Conservation (phyloP, 805 yeast species). For the Monosporozyma yasuniensis region DNA sequence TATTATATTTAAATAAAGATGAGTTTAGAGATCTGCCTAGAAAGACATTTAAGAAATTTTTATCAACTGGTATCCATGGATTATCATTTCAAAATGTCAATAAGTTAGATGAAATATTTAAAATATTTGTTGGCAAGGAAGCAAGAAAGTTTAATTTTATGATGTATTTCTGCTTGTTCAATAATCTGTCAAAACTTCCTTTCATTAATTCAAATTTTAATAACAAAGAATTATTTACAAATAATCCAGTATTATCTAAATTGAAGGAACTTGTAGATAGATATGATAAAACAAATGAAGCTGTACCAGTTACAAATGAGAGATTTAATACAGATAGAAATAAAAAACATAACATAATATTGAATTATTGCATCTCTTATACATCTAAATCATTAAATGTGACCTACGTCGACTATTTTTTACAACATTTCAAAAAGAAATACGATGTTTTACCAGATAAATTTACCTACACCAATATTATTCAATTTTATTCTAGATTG, state of each 20-base stretch:
- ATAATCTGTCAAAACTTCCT: conserved; percentile 12
- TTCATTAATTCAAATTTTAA: conserved; percentile 1
- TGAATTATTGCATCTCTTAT: conserved; percentile 22
- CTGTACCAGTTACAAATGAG: neutral
- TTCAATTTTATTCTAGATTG: conserved; percentile 19
- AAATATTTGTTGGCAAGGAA: conserved; percentile 11
- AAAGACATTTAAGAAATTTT: conserved; percentile 5
- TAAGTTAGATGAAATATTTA: conserved; percentile 21
- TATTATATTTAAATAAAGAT: conserved; percentile 9
- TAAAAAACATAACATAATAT: conserved; percentile 5
- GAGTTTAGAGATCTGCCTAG: conserved; percentile 10
- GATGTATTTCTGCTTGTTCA: conserved; percentile 23
- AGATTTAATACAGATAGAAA: neutral
- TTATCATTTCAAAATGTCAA: conserved; percentile 21
- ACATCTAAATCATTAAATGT: conserved; percentile 15
- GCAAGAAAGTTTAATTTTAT: conserved; percentile 6
- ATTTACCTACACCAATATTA: conserved; percentile 23
- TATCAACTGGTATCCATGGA: conserved; percentile 8
- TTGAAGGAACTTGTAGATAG: conserved; percentile 9
- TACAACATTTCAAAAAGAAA: conserved; percentile 18
- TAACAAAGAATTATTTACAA: neutral
- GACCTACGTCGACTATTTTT: conserved; percentile 19
- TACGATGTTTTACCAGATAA: conserved; percentile 23
- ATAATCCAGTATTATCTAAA: conserved; percentile 10
- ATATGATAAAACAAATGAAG: neutral